Conservation (phyloP, 441 rosid genomes). For the Raphanus hybrid region DNA sequence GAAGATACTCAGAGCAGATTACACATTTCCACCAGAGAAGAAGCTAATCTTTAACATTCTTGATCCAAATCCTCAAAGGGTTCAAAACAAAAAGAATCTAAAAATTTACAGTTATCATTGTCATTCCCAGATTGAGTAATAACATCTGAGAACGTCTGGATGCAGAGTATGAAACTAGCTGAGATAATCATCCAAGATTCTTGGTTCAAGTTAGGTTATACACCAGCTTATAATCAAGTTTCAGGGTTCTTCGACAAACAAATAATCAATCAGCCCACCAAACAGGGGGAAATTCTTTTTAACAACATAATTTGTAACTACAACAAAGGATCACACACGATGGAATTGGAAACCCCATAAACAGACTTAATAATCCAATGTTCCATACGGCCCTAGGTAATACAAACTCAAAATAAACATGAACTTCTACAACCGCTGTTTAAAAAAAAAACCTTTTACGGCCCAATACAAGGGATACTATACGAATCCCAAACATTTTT, state of each 20-base stretch:
- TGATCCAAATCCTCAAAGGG: slow-evolving; percentile 71
- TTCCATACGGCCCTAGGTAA: background rate
- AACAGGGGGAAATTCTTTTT: too few species aligned
- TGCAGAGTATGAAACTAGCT: slow-evolving; percentile 69
- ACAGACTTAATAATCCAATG: background rate
- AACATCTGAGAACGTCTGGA: slow-evolving; percentile 23
- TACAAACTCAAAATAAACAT: background rate
- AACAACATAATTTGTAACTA: background rate
- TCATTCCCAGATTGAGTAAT: slow-evolving; percentile 10
- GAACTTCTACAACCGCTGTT: background rate
- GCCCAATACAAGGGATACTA: background rate
- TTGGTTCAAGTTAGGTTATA: slow-evolving; percentile 76
- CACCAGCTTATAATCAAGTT: slow-evolving; percentile 66
- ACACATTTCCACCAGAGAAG: slow-evolving; percentile 65
- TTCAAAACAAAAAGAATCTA: slow-evolving; percentile 29
- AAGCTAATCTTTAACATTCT: slow-evolving; percentile 76
- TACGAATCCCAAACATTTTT: background rate
- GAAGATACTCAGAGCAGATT: slow-evolving; percentile 72
- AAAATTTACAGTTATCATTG: background rate
- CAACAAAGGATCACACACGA: background rate
- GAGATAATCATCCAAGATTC: slow-evolving; percentile 68
- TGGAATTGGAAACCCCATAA: background rate
- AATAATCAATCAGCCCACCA: too few species aligned
- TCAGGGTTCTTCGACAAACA: slow-evolving; percentile 29
- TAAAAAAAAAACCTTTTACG: background rate